Percentiles rank a stretch among this genome's conserved stretches.
Evolutionary conservation across 2,329 filamentous ascomycete genomes (phyloP).

Genomic region (Aspergillus oerlinghausenensis): DNA sequence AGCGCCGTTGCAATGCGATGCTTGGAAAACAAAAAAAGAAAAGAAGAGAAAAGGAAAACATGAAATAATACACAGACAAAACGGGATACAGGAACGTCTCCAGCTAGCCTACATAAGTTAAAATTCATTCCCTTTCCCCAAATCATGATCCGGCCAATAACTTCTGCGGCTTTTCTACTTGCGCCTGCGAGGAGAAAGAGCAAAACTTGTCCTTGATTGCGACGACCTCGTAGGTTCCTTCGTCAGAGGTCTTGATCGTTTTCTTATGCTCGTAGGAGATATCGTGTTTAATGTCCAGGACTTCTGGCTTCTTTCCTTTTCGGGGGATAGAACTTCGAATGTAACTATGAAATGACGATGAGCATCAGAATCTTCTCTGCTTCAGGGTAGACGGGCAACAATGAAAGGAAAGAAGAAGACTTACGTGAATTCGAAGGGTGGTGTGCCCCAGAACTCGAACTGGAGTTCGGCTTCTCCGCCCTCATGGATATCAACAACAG

Average conservation of each 20-base stretch:
- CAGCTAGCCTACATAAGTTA: constrained; percentile 15
- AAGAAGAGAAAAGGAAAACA: constrained; percentile 2
- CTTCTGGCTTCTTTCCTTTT: constrained; percentile 69
- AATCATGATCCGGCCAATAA: constrained; percentile 27
- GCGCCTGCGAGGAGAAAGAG: constrained; percentile 71
- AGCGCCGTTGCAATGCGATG: constrained; percentile 32
- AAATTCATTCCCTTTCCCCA: constrained; percentile 7
- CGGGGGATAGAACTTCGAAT: constrained; percentile 81
- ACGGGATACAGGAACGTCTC: constrained; percentile 13
- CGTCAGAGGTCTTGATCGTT: constrained; percentile 78
- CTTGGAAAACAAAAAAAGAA: background rate
- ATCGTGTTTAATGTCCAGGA: constrained; percentile 89
- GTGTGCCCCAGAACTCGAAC: constrained; percentile 92
- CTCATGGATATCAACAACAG: constrained; percentile 90
- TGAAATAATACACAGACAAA: background rate
- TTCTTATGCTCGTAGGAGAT: constrained; percentile 76
- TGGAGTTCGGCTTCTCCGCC: constrained; percentile 88
- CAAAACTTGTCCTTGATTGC: constrained; percentile 93
- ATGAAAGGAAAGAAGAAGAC: constrained; percentile 16
- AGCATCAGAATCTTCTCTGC: background rate
- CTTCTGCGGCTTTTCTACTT: constrained; percentile 44
- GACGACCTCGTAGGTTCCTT: constrained; percentile 96
- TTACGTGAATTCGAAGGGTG: constrained; percentile 91
- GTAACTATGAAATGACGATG: constrained; percentile 48
- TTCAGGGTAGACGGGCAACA: background rate